Evolutionary conservation across 1,284 basidiomycete genomes (phyloP).

Genomic region (Termitomyces sp.): DNA sequence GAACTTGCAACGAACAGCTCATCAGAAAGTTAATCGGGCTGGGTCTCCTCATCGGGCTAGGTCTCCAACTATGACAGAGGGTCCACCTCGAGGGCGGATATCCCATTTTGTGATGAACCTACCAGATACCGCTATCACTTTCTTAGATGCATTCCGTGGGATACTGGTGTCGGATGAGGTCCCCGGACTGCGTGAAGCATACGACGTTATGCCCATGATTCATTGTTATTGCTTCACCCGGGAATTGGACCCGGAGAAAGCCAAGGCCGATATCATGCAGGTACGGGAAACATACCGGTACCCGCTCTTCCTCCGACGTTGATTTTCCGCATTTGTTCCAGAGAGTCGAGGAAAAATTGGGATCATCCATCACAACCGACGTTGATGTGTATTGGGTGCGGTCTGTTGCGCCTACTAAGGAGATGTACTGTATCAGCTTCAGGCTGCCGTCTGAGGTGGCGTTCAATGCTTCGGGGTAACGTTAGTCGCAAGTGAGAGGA

Average conservation of each 20-base stretch:
- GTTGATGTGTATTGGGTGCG: constrained; percentile 76
- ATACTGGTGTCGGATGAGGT: constrained; percentile 42
- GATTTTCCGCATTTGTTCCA: constrained; percentile 28
- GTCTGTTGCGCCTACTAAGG: constrained; percentile 93
- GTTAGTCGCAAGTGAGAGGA: no score
- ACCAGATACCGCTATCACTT: constrained; percentile 86
- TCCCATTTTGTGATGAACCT: constrained; percentile 97
- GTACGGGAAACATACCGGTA: constrained; percentile 42
- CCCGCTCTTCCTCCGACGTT: not conserved
- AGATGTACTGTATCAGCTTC: constrained; percentile 98
- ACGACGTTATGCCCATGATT: constrained; percentile 79
- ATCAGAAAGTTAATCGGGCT: constrained; percentile 16
- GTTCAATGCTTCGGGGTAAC: constrained; percentile 21
- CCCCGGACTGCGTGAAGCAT: constrained; percentile 34
- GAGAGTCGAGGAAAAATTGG: constrained; percentile 73
- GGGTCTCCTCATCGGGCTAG: not conserved
- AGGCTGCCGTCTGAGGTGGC: constrained; percentile 66
- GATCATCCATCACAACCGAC: constrained; percentile 49
- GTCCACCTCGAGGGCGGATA: constrained; percentile 49
- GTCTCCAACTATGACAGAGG: not conserved
- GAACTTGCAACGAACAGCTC: constrained; percentile 18
- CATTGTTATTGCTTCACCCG: constrained; percentile 98
- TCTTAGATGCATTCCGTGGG: constrained; percentile 86
- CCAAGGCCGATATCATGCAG: constrained; percentile 72
- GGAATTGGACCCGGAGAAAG: constrained; percentile 66